Evolutionary conservation across 23 red algal species (phyloP), one percentile per base, ranked within the genome.

Genomic region (Pyropia yezoensis): DNA sequence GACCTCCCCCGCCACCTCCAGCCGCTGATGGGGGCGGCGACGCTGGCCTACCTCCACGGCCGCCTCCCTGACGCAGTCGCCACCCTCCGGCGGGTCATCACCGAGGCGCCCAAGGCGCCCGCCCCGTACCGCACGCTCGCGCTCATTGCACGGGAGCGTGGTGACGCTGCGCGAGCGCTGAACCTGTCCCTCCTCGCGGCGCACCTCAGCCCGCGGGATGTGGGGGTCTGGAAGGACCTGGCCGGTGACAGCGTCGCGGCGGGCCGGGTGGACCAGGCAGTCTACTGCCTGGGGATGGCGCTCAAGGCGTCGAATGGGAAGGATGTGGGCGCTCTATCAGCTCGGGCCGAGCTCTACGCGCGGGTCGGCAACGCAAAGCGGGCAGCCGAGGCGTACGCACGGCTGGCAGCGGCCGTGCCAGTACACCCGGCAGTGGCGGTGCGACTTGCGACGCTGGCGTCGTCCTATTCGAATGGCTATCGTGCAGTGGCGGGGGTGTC

Each of bases 91-190:
- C 69, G 75, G n/a, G 50, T 96, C 11, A 70, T 90, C 51, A 49
- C 52, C 33, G 78, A 79, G 63, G 92, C 83, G 21, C 92, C 92
- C 23, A 89, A 72, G 65, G 84, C 86, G 19, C 68, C 74, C 67
- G 79, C 92, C 7, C 69, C 92, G 6, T 82, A 84, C 68, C 56
- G 83, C 28, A 96, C 85, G 12, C 67, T 96, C 16, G 83, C 59
- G 18, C 75, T 96, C 16, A 85, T 96, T 22, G 62, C 69, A 15
- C 78, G 77, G 61, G 74, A 70, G 27, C 60, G 67, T 27, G 80
- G 75, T 33, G 85, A 96, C 34, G 52, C 2, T 45, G 57, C 64
- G n/a, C 79, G 65, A 50, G 83, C 92, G n/a, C 63, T 96, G 33
- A 78, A 85, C 30, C 28, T 33, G 14, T 79, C 57, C 62, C 82